Conservation (phyloP, 2,329 filamentous ascomycete genomes). For the Cladosporium austrohemisphaericum region DNA sequence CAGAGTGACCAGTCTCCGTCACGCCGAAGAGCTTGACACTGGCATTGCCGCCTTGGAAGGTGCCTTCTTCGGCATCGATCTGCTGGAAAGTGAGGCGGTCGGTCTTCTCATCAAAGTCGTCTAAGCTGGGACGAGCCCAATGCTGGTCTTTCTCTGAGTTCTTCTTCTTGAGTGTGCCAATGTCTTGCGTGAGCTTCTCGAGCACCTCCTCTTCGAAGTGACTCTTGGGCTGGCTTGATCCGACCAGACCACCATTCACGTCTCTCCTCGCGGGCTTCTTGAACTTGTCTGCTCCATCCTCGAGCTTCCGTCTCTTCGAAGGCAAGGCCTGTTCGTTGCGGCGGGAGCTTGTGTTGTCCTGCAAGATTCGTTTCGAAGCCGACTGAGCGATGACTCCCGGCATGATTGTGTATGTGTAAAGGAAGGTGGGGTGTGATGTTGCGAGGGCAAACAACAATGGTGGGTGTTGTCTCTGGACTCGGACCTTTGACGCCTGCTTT, state of each 20-base stretch:
- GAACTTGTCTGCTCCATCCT: conserved; percentile 61
- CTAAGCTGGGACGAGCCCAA: conserved; percentile 69
- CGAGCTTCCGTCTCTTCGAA: conserved; percentile 81
- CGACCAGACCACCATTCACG: conserved; percentile 53
- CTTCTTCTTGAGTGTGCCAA: conserved; percentile 75
- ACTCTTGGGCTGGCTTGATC: conserved; percentile 79
- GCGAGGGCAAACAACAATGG: conserved; percentile 9
- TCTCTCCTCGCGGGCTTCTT: conserved; percentile 51
- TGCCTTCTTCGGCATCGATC: conserved; percentile 91
- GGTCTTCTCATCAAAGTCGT: conserved; percentile 58
- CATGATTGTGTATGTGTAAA: conserved; percentile 23
- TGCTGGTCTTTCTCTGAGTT: conserved; percentile 92
- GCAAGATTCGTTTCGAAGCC: conserved; percentile 43
- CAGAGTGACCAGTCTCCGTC: conserved; percentile 80
- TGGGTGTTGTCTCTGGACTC: not conserved
- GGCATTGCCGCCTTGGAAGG: conserved; percentile 68
- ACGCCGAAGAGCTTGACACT: conserved; percentile 93
- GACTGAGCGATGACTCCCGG: conserved; percentile 31
- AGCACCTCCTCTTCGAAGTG: conserved; percentile 90
- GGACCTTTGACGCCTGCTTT: no score
- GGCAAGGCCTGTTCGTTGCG: conserved; percentile 48
- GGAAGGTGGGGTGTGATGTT: conserved; percentile 10
- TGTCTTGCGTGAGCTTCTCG: conserved; percentile 93
- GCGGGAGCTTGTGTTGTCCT: conserved; percentile 44
- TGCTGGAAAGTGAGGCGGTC: conserved; percentile 86